phyloP scores from a whole-genome alignment of 805 yeast species.

The Jamesozyma gamospora region DNA sequence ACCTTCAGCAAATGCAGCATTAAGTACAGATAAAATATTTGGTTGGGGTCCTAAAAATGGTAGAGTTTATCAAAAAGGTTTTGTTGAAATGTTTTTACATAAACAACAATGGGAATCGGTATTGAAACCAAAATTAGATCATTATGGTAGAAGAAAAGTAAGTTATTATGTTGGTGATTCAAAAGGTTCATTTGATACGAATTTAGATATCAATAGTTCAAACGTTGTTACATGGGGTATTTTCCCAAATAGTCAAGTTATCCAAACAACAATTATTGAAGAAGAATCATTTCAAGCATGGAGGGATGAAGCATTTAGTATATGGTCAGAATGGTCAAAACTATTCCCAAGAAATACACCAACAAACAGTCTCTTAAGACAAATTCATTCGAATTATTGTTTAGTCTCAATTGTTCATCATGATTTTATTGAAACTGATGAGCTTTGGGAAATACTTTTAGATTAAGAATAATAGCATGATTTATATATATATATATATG shows the following conservation, averaged over 20 bases:
- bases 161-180: constrained; percentile 71
- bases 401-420: constrained; percentile 84
- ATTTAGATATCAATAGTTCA: constrained; percentile 44
- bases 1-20: constrained; percentile 79
- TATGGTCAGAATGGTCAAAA: constrained; percentile 88
- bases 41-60: constrained; percentile 98
- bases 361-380: constrained; percentile 52
- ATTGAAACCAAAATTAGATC: constrained; percentile 44
- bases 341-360: constrained; percentile 48
- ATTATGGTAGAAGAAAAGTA: constrained; percentile 34
- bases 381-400: constrained; percentile 52
- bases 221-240: constrained; percentile 98
- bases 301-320: constrained; percentile 89
- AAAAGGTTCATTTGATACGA: constrained; percentile 48
- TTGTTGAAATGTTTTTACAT: constrained; percentile 81
- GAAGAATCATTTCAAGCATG: constrained; percentile 90
- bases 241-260: constrained; percentile 79
- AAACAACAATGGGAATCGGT: constrained; percentile 54
- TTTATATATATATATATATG: not conserved
- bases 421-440: constrained; percentile 62
- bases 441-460: constrained; percentile 60
- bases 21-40: constrained; percentile 72
- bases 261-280: constrained; percentile 88
- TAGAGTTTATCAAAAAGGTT: constrained; percentile 81
- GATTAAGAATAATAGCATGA: constrained; percentile 4